These are phyloP conservation scores for Fusarium equiseti DNA, from an alignment of 2,329 filamentous ascomycete species.

Conservation along the genomic window DNA sequence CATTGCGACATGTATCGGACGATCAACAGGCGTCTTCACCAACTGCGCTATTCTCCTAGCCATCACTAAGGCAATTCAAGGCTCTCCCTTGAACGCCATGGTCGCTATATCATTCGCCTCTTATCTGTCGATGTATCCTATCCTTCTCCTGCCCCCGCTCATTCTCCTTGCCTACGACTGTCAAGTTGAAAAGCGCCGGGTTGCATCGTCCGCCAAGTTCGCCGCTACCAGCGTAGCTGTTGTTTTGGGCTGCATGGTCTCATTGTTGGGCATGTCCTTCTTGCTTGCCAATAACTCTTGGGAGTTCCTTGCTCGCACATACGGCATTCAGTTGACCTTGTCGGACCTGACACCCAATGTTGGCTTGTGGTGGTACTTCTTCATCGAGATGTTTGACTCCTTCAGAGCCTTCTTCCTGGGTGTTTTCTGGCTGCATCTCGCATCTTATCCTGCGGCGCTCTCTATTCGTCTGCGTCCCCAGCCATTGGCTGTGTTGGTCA, in stretches of 20 bases:
- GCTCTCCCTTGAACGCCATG: conserved; percentile 80
- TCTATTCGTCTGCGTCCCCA: conserved; percentile 86
- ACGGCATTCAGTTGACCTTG: conserved; percentile 90
- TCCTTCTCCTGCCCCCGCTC: conserved; percentile 86
- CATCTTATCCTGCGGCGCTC: conserved; percentile 88
- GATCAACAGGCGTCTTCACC: conserved; percentile 89
- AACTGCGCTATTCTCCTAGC: conserved; percentile 89
- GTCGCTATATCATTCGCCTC: conserved; percentile 87
- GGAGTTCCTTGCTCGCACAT: conserved; percentile 90
- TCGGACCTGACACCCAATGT: conserved; percentile 95
- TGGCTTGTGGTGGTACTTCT: conserved; percentile 99
- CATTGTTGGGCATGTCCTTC: conserved; percentile 78
- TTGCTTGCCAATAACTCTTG: conserved; percentile 81
- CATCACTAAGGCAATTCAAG: conserved; percentile 81
- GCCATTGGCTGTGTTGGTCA: conserved; percentile 85
- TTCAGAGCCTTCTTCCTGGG: conserved; percentile 97
- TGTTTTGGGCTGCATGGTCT: conserved; percentile 66
- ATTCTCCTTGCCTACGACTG: conserved; percentile 84
- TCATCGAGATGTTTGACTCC: conserved; percentile 99
- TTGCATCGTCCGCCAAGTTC: conserved; percentile 62
- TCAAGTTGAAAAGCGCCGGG: conserved; percentile 53
- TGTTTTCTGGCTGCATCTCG: conserved; percentile 96
- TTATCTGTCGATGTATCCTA: conserved; percentile 92
- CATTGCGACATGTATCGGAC: conserved; percentile 88
- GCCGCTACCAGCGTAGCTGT: conserved; percentile 64